A percentile compares a stretch with the other conserved stretches of the same genome.
Conservation (phyloP, 176 grass and related monocot species). For the Rhynchospora tenuis region DNA sequence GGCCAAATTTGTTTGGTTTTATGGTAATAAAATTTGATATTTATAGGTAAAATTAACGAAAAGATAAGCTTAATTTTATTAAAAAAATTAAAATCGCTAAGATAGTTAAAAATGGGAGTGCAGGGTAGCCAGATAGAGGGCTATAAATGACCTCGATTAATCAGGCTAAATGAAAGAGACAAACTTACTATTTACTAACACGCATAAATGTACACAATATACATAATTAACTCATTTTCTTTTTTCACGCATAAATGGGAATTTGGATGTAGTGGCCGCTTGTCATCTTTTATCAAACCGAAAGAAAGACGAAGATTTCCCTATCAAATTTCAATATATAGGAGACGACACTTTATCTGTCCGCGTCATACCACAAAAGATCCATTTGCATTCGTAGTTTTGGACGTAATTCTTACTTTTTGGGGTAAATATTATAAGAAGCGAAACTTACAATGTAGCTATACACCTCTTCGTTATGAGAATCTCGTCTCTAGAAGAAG, state of each 20-base stretch:
- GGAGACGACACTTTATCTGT: background rate
- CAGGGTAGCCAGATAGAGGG: no score
- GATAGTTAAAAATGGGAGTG: no score
- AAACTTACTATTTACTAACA: background rate
- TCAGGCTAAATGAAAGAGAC: no score
- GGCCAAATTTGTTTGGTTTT: no score
- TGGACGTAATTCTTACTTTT: no score
- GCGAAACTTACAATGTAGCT: background rate
- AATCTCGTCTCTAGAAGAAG: background rate
- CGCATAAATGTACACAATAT: background rate
- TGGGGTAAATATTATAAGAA: background rate
- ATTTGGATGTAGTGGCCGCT: background rate
- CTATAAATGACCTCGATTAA: no score
- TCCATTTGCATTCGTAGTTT: background rate
- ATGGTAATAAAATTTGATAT: no score
- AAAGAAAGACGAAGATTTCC: background rate
- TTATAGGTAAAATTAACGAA: no score
- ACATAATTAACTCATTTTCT: no score
- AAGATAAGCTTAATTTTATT: no score
- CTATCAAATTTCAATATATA: background rate
- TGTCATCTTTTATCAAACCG: background rate
- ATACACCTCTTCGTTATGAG: background rate
- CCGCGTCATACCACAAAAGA: background rate
- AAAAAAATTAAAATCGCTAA: no score
- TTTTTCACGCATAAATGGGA: background rate